Evolutionary conservation across 2,329 filamentous ascomycete species (phyloP), one percentile per base, ranked within the genome.

Genomic region (Colletotrichum kahawae): DNA sequence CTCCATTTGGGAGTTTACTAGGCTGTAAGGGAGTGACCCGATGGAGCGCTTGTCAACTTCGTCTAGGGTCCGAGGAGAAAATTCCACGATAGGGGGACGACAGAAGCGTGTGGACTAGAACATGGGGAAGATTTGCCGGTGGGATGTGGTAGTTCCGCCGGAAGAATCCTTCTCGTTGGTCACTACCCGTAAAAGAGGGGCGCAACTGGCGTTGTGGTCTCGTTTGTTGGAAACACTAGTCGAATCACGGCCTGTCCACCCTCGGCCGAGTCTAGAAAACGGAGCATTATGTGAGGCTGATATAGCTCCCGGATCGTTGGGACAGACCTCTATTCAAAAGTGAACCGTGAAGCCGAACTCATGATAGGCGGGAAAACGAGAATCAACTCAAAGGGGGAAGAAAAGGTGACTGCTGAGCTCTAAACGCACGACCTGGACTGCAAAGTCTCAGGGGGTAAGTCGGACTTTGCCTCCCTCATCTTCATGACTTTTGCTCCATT

Each of bases 171-270:
- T 56, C 43, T 64, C 33, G 60, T 59, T 71, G 43, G 38, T 56
- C 24, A 24, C 29, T 59, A 34, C n/a, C 24, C 60, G 60, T 56
- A 51, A 66, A 71, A 33, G 59, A 71, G 60, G 68, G 68, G 43
- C 60, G 5, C 18, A 56, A 57, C n/a, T 43, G 60, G 68, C 33
- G 60, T 65, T 54, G 31, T 66, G 68, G 43, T 7, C 54, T 71
- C 48, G 60, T 71, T 71, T 67, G 62, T 60, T 67, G 62, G 69
- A 71, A 71, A 71, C 69, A 71, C 69, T 71, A 71, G 69, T 16
- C 62, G 27, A 57, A 29, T 67, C 48, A 66, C 13, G n/a, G 69
- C 67, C 60, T 43, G 34, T 9, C 60, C 24, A 67, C 16, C 29
- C 48, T 67, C 69, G 69, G 60, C 69, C 69, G 69, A 71, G 60